These are phyloP conservation scores for Rhododendron simsii DNA, from an alignment of 148 eudicot species.

Conservation along the genomic window DNA sequence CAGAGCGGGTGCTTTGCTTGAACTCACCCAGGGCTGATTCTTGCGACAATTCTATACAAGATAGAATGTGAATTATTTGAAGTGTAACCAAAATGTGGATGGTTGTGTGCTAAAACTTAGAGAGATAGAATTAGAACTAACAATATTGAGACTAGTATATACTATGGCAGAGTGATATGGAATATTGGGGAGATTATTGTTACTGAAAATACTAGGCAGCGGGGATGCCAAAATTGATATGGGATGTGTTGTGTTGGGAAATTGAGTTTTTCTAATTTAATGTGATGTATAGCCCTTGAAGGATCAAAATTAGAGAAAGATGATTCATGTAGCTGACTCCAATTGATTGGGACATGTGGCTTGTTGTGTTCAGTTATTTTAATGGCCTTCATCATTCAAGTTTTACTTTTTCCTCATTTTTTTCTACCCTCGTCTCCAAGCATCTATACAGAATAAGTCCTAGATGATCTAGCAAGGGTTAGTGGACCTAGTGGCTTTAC, in stretches of 20 bases:
- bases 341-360: not conserved
- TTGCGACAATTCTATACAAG: not conserved
- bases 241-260: not conserved
- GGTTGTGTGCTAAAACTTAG: not conserved
- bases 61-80: not conserved
- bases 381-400: not conserved
- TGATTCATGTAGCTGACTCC: not conserved
- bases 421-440: not conserved
- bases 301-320: not conserved
- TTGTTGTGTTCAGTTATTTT: not conserved
- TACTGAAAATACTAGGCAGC: not conserved
- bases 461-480: not conserved
- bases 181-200: not conserved
- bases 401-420: not conserved
- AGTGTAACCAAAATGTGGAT: not conserved
- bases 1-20: not conserved
- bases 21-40: not conserved
- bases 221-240: not conserved
- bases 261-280: not conserved
- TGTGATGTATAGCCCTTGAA: not conserved
- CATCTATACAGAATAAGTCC: not conserved
- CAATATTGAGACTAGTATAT: not conserved
- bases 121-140: not conserved
- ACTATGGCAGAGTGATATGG: not conserved
- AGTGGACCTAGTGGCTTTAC: not conserved